Evolutionary conservation across 2,329 filamentous ascomycete genomes (phyloP).

Genomic region (Claviceps pazoutovae): DNA sequence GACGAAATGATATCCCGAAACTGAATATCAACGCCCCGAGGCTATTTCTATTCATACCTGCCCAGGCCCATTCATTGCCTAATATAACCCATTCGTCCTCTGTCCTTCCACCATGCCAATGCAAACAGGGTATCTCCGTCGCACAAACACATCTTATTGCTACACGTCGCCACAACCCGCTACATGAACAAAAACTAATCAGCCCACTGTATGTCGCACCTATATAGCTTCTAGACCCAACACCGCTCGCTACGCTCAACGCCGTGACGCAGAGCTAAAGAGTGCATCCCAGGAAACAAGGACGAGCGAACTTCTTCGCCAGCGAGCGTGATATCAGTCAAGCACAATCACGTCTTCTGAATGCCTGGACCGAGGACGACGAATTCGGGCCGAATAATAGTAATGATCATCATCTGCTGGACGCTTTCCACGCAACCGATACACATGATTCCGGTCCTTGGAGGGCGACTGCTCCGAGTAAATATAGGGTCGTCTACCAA

Average conservation of each 20-base stretch:
- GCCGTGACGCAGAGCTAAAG: background rate
- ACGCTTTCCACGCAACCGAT: conserved; percentile 3
- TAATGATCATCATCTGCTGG: conserved; percentile 3
- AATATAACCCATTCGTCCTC: background rate
- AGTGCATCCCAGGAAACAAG: background rate
- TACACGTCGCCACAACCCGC: background rate
- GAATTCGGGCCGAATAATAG: background rate
- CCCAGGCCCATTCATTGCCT: background rate
- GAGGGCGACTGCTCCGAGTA: background rate
- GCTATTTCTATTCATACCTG: background rate
- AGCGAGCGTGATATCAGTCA: conserved; percentile 12
- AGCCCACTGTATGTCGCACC: background rate
- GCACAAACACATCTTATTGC: background rate
- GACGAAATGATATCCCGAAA: too few species aligned
- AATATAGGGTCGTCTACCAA: background rate
- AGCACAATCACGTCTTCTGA: conserved; percentile 19
- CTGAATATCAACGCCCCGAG: background rate
- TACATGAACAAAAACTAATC: background rate
- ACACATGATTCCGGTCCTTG: background rate
- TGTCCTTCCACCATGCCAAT: background rate
- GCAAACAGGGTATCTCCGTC: conserved; percentile 2
- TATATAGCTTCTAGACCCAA: conserved; percentile 4
- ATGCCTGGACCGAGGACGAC: conserved; percentile 9
- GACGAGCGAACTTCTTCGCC: background rate
- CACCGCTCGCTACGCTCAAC: conserved; percentile 5